Conservation (phyloP, 768 basidiomycete genomes). For the Sporobolomyces pararoseus region DNA sequence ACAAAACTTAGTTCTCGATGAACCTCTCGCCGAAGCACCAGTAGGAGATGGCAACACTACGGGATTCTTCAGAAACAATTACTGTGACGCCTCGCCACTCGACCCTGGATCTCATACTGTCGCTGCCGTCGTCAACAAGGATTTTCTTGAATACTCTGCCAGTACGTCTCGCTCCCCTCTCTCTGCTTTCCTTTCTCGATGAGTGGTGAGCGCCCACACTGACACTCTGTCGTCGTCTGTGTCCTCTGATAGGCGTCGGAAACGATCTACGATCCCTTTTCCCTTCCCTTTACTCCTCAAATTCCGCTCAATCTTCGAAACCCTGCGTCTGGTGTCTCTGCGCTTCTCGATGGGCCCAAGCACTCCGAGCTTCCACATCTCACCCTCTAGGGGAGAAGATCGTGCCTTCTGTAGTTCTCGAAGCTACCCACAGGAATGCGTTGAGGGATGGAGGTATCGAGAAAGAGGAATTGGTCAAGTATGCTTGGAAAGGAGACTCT, state of each 20-base stretch:
- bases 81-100: conserved; percentile 24
- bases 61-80: conserved; percentile 40
- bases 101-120: conserved; percentile 33
- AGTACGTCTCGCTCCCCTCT: conserved; percentile 9
- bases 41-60: conserved; percentile 17
- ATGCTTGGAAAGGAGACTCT: background rate
- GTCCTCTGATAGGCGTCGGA: background rate
- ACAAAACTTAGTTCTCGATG: conserved; percentile 19
- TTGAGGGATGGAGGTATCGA: conserved; percentile 12
- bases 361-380: conserved; percentile 6
- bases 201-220: no score
- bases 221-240: no score
- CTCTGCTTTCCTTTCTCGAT: no score
- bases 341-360: conserved; percentile 32
- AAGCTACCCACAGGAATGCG: conserved; percentile 37
- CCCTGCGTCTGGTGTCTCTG: conserved; percentile 36
- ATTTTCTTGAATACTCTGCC: conserved; percentile 29
- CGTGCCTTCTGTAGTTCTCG: conserved; percentile 37
- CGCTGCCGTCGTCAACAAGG: conserved; percentile 28
- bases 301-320: background rate
- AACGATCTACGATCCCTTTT: conserved; percentile 21
- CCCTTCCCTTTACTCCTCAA: conserved; percentile 12
- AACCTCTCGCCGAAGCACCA: conserved; percentile 17
- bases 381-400: conserved; percentile 30
- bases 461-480: conserved; percentile 7